Percentiles rank a stretch among this genome's conserved stretches.
Conservation (phyloP, 2,329 filamentous ascomycete genomes). For the Grosmannia penicillata region DNA sequence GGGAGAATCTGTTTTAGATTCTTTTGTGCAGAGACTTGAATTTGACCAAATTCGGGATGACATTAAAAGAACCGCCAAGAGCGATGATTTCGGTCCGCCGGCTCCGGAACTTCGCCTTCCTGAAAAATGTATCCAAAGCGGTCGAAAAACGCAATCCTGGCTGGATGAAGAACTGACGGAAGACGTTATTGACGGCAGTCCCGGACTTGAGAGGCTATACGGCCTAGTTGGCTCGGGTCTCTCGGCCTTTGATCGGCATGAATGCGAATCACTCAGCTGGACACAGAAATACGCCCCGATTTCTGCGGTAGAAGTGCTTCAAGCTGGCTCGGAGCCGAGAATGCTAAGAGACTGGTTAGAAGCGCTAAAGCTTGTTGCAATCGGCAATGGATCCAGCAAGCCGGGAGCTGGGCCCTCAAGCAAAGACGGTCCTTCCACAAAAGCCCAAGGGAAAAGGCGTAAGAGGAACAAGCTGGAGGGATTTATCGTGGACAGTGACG, state of each 20-base stretch:
- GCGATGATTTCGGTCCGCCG: no score
- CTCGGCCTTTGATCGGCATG: conserved; percentile 67
- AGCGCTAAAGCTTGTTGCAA: conserved; percentile 59
- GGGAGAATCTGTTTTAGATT: no score
- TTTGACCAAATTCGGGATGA: no score
- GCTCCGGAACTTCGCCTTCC: conserved; percentile 39
- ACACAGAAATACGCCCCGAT: conserved; percentile 70
- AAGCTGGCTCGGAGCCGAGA: conserved; percentile 52
- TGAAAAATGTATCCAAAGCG: conserved; percentile 41
- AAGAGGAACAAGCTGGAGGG: conserved; percentile 63
- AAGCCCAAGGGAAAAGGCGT: conserved; percentile 40
- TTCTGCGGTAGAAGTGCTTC: conserved; percentile 57
- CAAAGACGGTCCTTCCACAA: no score
- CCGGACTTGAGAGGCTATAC: conserved; percentile 27
- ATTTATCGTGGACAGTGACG: conserved; percentile 67
- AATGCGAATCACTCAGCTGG: conserved; percentile 64
- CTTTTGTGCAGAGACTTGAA: no score
- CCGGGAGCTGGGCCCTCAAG: no score
- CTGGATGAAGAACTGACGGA: conserved; percentile 31
- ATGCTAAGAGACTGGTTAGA: conserved; percentile 72
- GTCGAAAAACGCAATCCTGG: conserved; percentile 33
- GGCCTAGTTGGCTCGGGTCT: conserved; percentile 42
- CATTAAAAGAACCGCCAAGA: no score
- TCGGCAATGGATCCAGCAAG: conserved; percentile 41
- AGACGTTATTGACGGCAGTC: conserved; percentile 7